Conservation (phyloP, 352 stramenopile species). For the Phytophthora fragariaefolia region DNA sequence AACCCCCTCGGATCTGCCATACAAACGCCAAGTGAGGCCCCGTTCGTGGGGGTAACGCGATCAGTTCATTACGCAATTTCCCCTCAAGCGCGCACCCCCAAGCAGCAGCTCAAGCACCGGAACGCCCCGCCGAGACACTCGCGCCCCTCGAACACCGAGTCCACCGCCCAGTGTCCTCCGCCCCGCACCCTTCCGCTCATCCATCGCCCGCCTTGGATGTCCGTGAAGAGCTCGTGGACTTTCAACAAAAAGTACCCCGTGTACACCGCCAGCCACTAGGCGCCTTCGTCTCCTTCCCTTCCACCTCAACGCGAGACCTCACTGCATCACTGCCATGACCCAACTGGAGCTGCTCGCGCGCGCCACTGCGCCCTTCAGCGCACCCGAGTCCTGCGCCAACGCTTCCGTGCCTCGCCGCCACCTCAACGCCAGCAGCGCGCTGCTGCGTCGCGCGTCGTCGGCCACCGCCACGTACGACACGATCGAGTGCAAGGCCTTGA, state of each 20-base stretch:
- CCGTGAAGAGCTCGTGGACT: constrained; percentile 83
- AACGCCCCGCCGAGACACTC: constrained; percentile 21
- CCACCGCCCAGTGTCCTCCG: constrained; percentile 21
- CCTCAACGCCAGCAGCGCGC: constrained; percentile 35
- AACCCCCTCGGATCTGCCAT: constrained; percentile 7
- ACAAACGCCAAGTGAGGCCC: constrained; percentile 30
- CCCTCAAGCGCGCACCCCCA: constrained; percentile 37
- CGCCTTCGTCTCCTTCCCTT: neutral
- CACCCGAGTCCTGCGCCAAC: constrained; percentile 34
- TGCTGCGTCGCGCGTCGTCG: constrained; percentile 46
- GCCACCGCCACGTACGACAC: constrained; percentile 51
- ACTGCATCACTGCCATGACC: constrained; percentile 42
- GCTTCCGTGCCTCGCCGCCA: constrained; percentile 40
- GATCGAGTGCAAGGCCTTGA: constrained; percentile 64
- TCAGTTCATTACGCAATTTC: constrained; percentile 73
- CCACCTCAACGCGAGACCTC: constrained; percentile 13
- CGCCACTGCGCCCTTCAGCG: constrained; percentile 42
- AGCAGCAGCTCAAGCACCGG: constrained; percentile 30
- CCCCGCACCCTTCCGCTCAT: constrained; percentile 22
- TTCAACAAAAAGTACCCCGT: constrained; percentile 88
- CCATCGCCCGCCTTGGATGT: constrained; percentile 59
- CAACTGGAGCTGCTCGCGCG: constrained; percentile 56
- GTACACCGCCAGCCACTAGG: constrained; percentile 76
- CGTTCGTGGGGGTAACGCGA: constrained; percentile 50
- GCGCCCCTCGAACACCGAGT: constrained; percentile 19